Conservation (phyloP, 2,329 filamentous ascomycete species). For the Calonectria ilicicola region DNA sequence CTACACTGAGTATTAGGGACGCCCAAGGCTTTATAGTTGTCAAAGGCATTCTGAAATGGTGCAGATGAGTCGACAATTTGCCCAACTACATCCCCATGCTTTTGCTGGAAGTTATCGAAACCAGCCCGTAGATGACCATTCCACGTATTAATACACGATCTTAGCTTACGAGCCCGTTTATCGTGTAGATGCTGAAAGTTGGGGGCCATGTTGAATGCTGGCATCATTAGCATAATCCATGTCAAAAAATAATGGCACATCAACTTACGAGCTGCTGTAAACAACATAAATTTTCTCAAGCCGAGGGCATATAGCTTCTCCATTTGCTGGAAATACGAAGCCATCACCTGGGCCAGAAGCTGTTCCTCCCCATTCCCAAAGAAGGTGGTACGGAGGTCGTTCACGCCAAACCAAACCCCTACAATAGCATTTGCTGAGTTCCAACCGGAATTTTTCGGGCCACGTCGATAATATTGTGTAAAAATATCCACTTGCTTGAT, state of each 20-base stretch:
- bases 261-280: slow-evolving; percentile 9
- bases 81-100: neutral
- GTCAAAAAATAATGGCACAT: too few species aligned
- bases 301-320: slow-evolving; percentile 10
- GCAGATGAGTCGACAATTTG: slow-evolving; percentile 1
- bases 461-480: neutral
- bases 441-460: neutral
- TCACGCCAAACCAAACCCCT: slow-evolving; percentile 15
- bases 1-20: neutral
- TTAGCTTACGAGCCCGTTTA: neutral
- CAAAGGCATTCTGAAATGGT: neutral
- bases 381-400: slow-evolving; percentile 11
- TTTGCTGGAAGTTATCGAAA: neutral
- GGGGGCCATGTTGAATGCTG: slow-evolving; percentile 15
- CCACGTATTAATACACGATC: slow-evolving; percentile 1
- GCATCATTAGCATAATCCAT: neutral
- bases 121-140: neutral
- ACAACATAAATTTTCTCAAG: neutral
- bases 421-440: neutral
- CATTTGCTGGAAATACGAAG: slow-evolving; percentile 2
- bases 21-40: neutral
- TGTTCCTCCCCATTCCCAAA: neutral
- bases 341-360: neutral
- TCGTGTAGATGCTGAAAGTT: slow-evolving; percentile 6
- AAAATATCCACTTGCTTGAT: neutral